phyloP scores from a whole-genome alignment of 768 basidiomycete species.

The Lyophyllum shimeji region DNA sequence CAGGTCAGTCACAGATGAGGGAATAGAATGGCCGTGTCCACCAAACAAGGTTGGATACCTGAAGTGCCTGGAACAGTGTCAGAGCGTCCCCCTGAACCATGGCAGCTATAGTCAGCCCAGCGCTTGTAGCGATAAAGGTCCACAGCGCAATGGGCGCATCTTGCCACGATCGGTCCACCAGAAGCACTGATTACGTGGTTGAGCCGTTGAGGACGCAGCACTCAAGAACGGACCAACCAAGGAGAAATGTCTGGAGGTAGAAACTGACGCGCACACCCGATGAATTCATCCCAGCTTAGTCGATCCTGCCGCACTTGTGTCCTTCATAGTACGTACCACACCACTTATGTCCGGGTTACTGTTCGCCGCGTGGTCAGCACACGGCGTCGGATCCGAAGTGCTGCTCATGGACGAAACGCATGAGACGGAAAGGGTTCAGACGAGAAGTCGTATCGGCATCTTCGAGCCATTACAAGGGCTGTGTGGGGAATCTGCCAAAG shows the following conservation, averaged over 20 bases:
- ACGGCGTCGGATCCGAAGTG: constrained; percentile 4
- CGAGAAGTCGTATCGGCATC: background rate
- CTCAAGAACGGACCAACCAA: constrained; percentile 17
- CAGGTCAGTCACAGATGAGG: background rate
- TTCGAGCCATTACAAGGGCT: background rate
- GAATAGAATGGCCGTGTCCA: constrained; percentile 5
- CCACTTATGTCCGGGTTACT: constrained; percentile 36
- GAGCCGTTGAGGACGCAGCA: background rate
- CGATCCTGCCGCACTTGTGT: background rate
- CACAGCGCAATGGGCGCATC: constrained; percentile 39
- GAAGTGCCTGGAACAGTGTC: constrained; percentile 39
- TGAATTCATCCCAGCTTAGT: background rate
- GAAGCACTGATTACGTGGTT: constrained; percentile 25
- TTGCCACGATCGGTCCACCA: constrained; percentile 40
- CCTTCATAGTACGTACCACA: constrained; percentile 17
- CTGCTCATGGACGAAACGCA: constrained; percentile 7
- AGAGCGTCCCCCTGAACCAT: constrained; percentile 31
- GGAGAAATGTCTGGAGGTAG: constrained; percentile 26
- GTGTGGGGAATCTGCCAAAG: background rate
- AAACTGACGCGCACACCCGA: constrained; percentile 36
- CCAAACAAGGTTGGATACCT: constrained; percentile 43
- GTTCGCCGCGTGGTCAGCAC: constrained; percentile 18
- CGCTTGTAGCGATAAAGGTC: constrained; percentile 42
- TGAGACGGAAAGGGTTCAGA: background rate
- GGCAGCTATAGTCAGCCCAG: constrained; percentile 39